A percentile compares a stretch with the other conserved stretches of the same genome.
Evolutionary conservation across 2,329 filamentous ascomycete genomes (phyloP).

Genomic region (Cladophialophora exuberans): DNA sequence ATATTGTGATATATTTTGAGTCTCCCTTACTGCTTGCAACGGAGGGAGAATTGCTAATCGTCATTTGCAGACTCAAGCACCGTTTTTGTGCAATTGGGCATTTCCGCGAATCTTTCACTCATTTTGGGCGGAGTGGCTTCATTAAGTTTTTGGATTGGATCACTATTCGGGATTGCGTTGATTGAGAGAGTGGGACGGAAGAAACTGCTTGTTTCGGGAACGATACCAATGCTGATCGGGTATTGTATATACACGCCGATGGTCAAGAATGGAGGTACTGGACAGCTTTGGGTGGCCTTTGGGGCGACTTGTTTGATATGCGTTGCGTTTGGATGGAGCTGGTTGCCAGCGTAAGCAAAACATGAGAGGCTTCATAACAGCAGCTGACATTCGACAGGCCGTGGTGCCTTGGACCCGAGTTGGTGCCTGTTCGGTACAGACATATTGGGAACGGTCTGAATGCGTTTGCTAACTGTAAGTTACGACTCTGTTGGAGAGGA

Average conservation of each 20-base stretch:
- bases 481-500: slow-evolving; percentile 29
- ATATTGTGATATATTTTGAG: too few species aligned
- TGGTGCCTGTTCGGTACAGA: slow-evolving; percentile 39
- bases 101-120: slow-evolving; percentile 6
- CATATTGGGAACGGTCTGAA: slow-evolving; percentile 39
- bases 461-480: slow-evolving; percentile 40
- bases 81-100: slow-evolving; percentile 20
- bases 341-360: slow-evolving; percentile 67
- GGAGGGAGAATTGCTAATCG: slow-evolving; percentile 6
- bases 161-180: slow-evolving; percentile 52
- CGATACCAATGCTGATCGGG: slow-evolving; percentile 36
- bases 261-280: slow-evolving; percentile 14
- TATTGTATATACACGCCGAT: slow-evolving; percentile 18
- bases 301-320: slow-evolving; percentile 19
- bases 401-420: slow-evolving; percentile 32
- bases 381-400: slow-evolving; percentile 44
- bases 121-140: slow-evolving; percentile 13
- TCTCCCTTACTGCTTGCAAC: background rate
- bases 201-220: slow-evolving; percentile 67
- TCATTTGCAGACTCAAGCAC: slow-evolving; percentile 15
- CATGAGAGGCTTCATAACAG: slow-evolving; percentile 63
- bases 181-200: slow-evolving; percentile 67
- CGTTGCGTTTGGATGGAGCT: slow-evolving; percentile 39
- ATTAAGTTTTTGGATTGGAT: slow-evolving; percentile 19
- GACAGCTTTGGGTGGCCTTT: slow-evolving; percentile 23